Percentiles rank a stretch among this genome's conserved stretches.
Evolutionary conservation across 306 rosid genomes (phyloP).

Genomic region (Cucurbita moschata): DNA sequence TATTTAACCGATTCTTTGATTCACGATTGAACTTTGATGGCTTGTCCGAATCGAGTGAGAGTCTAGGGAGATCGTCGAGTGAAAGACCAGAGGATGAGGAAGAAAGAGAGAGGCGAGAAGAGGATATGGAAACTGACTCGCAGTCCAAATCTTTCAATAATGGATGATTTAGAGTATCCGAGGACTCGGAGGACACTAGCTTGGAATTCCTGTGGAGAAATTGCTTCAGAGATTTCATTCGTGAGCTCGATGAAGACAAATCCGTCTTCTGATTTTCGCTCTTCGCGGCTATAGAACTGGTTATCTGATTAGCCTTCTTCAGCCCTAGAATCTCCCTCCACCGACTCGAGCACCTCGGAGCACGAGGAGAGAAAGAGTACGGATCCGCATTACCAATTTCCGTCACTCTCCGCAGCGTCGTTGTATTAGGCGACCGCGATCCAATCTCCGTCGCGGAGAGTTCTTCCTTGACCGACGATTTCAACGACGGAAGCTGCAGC

Average conservation of each 20-base stretch:
- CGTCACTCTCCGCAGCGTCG: conserved; percentile 14
- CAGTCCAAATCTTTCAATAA: conserved; percentile 43
- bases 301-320: conserved; percentile 39
- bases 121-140: conserved; percentile 52
- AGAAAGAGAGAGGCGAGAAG: conserved; percentile 72
- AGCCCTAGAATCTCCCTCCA: conserved; percentile 78
- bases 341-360: conserved; percentile 80
- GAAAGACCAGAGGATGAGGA: conserved; percentile 77
- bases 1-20: conserved; percentile 24
- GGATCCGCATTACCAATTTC: conserved; percentile 29
- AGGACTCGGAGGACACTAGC: conserved; percentile 25
- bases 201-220: conserved; percentile 50
- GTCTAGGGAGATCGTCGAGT: conserved; percentile 72
- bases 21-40: conserved; percentile 13
- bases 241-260: conserved; percentile 12
- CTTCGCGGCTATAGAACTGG: conserved; percentile 15
- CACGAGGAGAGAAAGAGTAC: conserved; percentile 69
- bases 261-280: conserved; percentile 28
- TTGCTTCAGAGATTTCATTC: conserved; percentile 33
- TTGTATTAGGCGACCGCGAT: conserved; percentile 18
- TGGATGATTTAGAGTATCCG: conserved; percentile 35
- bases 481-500: conserved; percentile 38
- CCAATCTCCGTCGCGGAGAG: conserved; percentile 5
- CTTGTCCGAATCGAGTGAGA: conserved; percentile 65
- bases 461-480: conserved; percentile 11